These are phyloP conservation scores for Claviceps sp. DNA, from an alignment of 2,329 filamentous ascomycete species.

Conservation along the genomic window DNA sequence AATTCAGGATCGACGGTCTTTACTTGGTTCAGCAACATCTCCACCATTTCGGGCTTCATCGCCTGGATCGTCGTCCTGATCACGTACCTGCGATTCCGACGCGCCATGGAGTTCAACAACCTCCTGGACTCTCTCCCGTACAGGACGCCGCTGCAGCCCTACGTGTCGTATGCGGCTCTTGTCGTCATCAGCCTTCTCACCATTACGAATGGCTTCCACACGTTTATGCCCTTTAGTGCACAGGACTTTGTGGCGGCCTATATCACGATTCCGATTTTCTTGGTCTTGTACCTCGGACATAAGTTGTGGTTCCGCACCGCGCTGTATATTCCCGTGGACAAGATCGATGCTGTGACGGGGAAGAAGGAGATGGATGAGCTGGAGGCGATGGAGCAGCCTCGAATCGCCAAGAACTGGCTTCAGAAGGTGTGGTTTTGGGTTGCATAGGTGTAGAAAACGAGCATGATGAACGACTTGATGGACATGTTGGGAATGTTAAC, in stretches of 20 bases:
- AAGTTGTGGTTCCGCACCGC: slow-evolving; percentile 36
- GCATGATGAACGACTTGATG: neutral
- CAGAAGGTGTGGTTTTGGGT: slow-evolving; percentile 45
- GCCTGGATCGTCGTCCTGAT: slow-evolving; percentile 46
- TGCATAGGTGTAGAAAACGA: slow-evolving; percentile 21
- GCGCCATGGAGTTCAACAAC: slow-evolving; percentile 38
- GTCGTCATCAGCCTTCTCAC: slow-evolving; percentile 46
- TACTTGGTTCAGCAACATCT: slow-evolving; percentile 58
- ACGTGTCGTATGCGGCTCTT: slow-evolving; percentile 48
- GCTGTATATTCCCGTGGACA: slow-evolving; percentile 25
- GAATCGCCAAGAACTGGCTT: slow-evolving; percentile 35
- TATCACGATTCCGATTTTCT: slow-evolving; percentile 48
- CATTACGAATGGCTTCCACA: slow-evolving; percentile 62
- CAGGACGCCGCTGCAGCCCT: slow-evolving; percentile 42
- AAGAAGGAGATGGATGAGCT: slow-evolving; percentile 50
- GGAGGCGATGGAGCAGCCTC: slow-evolving; percentile 31
- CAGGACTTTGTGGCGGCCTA: slow-evolving; percentile 52
- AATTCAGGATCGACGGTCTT: slow-evolving; percentile 51
- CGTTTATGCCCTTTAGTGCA: slow-evolving; percentile 57
- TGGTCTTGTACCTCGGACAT: slow-evolving; percentile 47
- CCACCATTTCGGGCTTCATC: slow-evolving; percentile 47
- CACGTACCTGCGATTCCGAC: slow-evolving; percentile 45
- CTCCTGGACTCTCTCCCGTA: slow-evolving; percentile 38
- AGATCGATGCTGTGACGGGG: slow-evolving; percentile 44
- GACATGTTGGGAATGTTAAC: neutral